Evolutionary conservation across 106 monocot species (phyloP), one percentile per base, ranked within the genome.

Genomic region (Dioscorea alata): DNA sequence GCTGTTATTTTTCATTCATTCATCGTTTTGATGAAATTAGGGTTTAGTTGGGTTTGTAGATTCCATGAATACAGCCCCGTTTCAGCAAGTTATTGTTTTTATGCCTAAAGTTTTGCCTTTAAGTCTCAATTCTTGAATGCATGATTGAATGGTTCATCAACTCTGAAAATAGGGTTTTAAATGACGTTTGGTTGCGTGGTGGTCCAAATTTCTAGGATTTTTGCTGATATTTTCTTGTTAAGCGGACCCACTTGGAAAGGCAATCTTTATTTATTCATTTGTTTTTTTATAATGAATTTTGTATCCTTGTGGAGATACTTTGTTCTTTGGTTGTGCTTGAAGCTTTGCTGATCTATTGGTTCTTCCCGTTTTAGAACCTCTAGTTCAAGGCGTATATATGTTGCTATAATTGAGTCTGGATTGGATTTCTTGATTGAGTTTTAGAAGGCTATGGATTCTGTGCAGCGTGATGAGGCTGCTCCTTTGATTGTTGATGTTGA

Each of bases 401-500:
- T 42, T 42, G 42, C 4, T 5, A 42, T 42, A 10, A 42, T 8
- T 6, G 42, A 42, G 8, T 1, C 59, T 59, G 59, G n/a, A 4
- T 42, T 18, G 1, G 4, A 23, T 16, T 18, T 2, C 48, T 65
- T 13, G 1, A 28, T 28, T n/a, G 64, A 6, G 1, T 17, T 17
- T 42, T 6, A 17, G 64, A 31, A 65, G 64, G 65, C 66, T 23
- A 66, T 66, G 66, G 49, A 66, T 66, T 13, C 65, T 9, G 63
- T 5, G 8, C 15, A 17, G 6, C 18, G 63, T 28, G 79, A 82
- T 12, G 86, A 82, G 64, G 68, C 21, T 0, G 49, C 69, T 8
- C 81, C 75, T 54, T 60, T 73, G 8, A 51, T 80, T 6, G 64
- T 54, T 7, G 57, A 48, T 14, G 73, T 64, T 23, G 63, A 51